Evolutionary conservation across 2,329 filamentous ascomycete genomes (phyloP), one percentile per base, ranked within the genome.

Genomic region (Talaromyces piceae): DNA sequence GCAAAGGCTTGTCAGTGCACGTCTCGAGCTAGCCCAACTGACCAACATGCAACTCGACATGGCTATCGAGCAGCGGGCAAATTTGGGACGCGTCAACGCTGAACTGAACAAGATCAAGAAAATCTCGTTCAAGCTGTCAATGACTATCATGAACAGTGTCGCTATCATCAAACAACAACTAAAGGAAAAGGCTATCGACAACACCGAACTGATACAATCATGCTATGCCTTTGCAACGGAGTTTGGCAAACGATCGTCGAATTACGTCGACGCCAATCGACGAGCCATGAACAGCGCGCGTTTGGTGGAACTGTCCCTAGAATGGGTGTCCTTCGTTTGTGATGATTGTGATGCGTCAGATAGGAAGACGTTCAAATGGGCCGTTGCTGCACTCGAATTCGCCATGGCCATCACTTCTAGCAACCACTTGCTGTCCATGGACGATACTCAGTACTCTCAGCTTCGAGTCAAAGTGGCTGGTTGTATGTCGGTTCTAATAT

Each of bases 201-300:
- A 91, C 65, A 90, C 95, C 61, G 93, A 98, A 63, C 81, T 98
- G 26, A 93, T 98, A 57, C 93, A 98, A 68, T 95, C 90, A 4
- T 98, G 91, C 70, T 98, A 97, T 67, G 87, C 94, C 37, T 98
- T 97, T 63, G 93, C 93, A n/a, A 97, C 93, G 0, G 93, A 98
- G 67, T 98, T 98, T 59, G 93, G 93, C 41, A 91, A 96, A 67
- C 86, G 93, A 57, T 96, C 91, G 2, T 80, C 95, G 46, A 82
- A 93, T 18, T 94, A 95, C 73, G 93, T 98, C 83, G 93, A 98
- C 70, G 87, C 88, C 67, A 97, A 95, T 65, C 79, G 93, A 50
- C 85, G 91, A 46, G 88, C 94, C 59, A 94, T 97, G 88, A 97
- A 97, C 72, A 96, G 95, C 67, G 79, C 95, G 59, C 95, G 95